Evolutionary conservation across 768 basidiomycete genomes (phyloP), one percentile per base, ranked within the genome.

Genomic region (Suillus fuscotomentosus): DNA sequence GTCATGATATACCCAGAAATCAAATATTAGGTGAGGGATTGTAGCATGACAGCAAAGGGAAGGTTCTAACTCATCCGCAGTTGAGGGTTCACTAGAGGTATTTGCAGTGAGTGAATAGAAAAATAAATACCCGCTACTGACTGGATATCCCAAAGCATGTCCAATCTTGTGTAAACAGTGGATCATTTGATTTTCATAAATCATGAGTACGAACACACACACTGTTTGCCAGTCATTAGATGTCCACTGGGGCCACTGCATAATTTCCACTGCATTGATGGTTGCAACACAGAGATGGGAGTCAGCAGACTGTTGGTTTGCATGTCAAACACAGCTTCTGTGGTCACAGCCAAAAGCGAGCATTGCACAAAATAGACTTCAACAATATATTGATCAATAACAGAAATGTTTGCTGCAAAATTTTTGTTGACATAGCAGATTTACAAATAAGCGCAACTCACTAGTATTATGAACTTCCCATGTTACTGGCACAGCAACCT

Each of bases 1-100:
- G 61, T 11, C 51, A 62, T 62, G 20, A 62, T 59, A 20, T 57
- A 62, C 22, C 61, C 59, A 38, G 3, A 53, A 11, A 34, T 57
- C 9, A 17, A 41, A 39, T 1, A 2, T 5, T 6, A 17, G 5
- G 15, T 57, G 5, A 57, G 24, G 2, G 1, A 11, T 24, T 39
- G 9, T 10, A 57, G 24, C 24, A 27, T 11, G 2, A 6, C 4
- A 27, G 3, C 3, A 10, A 57, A 27, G 39, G 15, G 5, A 41
- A 41, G 5, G 51, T 24, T 24, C 20, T 41, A 57, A 41, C 56
- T 57, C 39, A 27, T 57, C 56, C 9, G 1, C 4, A 2, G 41
- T 24, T 8, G 24, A 57, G 9, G 39, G 56, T 17, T 5, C 1
- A 5, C 0, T 31, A 31, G 31, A 5, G 5, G 31, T 4, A 31